Conservation (phyloP, 345 rosid genomes). For the Brassica carinata region DNA sequence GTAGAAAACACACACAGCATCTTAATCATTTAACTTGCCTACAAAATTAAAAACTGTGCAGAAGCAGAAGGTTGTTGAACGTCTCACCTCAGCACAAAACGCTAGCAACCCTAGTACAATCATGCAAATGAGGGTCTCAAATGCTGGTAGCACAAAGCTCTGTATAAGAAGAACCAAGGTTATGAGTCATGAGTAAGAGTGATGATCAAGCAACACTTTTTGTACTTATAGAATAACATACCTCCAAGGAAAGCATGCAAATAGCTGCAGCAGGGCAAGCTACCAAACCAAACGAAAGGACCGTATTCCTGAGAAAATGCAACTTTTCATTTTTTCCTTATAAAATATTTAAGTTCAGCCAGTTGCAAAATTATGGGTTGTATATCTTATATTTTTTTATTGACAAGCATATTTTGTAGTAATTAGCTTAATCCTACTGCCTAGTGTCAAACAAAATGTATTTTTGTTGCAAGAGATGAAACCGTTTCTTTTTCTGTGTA, state of each 20-base stretch:
- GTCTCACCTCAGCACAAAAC: conserved; percentile 75
- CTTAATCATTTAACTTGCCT: not conserved
- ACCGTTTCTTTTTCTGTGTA: not conserved
- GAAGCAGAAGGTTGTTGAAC: not conserved
- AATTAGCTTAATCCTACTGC: no score
- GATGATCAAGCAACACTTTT: not conserved
- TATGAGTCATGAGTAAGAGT: not conserved
- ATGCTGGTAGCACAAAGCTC: conserved; percentile 73
- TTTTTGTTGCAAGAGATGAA: not conserved
- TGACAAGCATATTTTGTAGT: not conserved
- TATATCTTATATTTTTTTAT: not conserved
- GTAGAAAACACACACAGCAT: not conserved
- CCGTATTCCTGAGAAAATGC: conserved; percentile 60
- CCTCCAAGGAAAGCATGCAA: conserved; percentile 73
- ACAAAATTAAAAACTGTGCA: not conserved
- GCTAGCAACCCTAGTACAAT: conserved; percentile 64
- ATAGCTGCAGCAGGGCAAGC: conserved; percentile 74
- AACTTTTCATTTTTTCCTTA: not conserved
- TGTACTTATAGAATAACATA: conserved; percentile 32
- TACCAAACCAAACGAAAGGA: conserved; percentile 72
- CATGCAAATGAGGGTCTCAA: conserved; percentile 57
- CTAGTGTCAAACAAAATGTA: no score
- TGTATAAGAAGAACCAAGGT: conserved; percentile 35
- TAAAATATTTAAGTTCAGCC: no score
- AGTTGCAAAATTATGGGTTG: no score